phyloP scores from a whole-genome alignment of 768 basidiomycete species.

The Asterophora lycoperdoides region DNA sequence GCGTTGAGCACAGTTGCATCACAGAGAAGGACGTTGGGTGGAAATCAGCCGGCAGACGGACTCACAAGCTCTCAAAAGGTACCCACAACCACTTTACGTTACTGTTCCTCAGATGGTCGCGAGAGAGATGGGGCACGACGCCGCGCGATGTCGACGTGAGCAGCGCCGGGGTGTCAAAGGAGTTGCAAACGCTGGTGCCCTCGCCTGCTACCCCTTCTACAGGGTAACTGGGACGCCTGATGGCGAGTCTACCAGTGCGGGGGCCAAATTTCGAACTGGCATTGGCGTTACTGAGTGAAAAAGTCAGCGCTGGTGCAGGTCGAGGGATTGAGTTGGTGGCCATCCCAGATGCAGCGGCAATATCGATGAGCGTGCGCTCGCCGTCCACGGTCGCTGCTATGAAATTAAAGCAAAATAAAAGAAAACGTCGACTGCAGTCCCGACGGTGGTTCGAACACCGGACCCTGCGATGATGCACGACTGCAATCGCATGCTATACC shows the following conservation, averaged over 20 bases:
- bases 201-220: too few species aligned
- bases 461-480: constrained; percentile 34
- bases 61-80: constrained; percentile 82
- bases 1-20: too few species aligned
- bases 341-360: too few species aligned
- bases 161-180: constrained; percentile 61
- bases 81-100: constrained; percentile 60
- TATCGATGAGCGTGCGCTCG: too few species aligned
- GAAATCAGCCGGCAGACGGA: constrained; percentile 13
- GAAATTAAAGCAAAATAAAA: too few species aligned
- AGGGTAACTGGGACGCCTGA: constrained; percentile 24
- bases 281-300: background rate
- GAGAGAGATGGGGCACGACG: constrained; percentile 67
- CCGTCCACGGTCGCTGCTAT: too few species aligned
- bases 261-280: constrained; percentile 26
- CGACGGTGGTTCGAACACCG: constrained; percentile 44
- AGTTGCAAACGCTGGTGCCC: too few species aligned
- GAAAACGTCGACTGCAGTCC: constrained; percentile 26
- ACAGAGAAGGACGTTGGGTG: constrained; percentile 2
- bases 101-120: constrained; percentile 49
- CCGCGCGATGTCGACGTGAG: constrained; percentile 68
- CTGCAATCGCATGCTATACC: constrained; percentile 53
- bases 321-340: too few species aligned
- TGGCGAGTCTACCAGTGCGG: constrained; percentile 29
- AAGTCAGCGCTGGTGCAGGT: too few species aligned